Conservation (phyloP, 495 filamentous ascomycete species). For the Aspergillus mulundensis region DNA sequence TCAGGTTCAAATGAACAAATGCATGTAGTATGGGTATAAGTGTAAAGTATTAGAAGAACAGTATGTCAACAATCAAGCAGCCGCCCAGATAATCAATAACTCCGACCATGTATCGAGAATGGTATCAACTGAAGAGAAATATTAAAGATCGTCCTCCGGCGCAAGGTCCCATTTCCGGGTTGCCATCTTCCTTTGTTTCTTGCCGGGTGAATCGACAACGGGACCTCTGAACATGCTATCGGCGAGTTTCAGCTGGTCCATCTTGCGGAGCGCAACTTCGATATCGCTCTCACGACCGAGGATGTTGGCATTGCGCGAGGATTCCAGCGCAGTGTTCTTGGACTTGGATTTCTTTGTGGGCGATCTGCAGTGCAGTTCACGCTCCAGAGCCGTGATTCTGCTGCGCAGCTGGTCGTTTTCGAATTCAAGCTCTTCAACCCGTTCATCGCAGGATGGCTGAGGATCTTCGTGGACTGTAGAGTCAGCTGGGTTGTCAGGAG, state of each 20-base stretch:
- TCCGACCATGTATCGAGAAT: background rate
- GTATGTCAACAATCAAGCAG: background rate
- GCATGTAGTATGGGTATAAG: constrained; percentile 1
- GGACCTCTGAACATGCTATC: constrained; percentile 37
- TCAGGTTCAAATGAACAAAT: background rate
- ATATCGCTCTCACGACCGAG: constrained; percentile 42
- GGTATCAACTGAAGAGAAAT: background rate
- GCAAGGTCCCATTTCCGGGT: constrained; percentile 54
- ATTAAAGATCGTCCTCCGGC: constrained; percentile 48
- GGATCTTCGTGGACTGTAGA: constrained; percentile 47
- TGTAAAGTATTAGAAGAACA: background rate
- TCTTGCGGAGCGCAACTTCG: constrained; percentile 39
- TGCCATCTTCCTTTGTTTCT: constrained; percentile 51
- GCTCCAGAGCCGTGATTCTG: constrained; percentile 43
- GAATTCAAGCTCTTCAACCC: constrained; percentile 40
- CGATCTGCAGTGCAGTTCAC: constrained; percentile 42
- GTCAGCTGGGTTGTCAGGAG: constrained; percentile 10
- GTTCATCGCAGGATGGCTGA: constrained; percentile 27
- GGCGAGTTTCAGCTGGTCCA: constrained; percentile 42
- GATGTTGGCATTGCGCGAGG: constrained; percentile 25
- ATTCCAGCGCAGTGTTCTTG: constrained; percentile 21
- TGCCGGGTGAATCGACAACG: constrained; percentile 27
- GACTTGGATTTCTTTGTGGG: constrained; percentile 42
- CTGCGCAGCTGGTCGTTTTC: constrained; percentile 47
- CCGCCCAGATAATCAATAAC: background rate